Evolutionary conservation across 2,329 filamentous ascomycete genomes (phyloP).

Genomic region (Rhinocladiella similis): DNA sequence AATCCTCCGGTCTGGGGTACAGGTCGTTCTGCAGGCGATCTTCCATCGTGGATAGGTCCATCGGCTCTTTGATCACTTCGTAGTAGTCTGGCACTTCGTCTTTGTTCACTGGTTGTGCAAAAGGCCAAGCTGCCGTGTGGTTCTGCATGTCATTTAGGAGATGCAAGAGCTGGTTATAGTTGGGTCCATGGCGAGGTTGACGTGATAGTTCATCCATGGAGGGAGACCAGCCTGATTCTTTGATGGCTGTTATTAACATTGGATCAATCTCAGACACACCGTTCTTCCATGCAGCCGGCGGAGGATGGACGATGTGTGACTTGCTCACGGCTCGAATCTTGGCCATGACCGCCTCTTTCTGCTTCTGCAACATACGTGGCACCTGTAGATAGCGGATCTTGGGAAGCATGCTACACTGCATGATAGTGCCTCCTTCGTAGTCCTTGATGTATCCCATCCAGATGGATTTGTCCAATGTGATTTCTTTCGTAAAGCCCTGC

Average conservation of each 20-base stretch:
- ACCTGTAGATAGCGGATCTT: conserved; percentile 91
- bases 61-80: conserved; percentile 95
- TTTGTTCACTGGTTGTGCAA: conserved; percentile 86
- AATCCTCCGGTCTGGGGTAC: conserved; percentile 89
- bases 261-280: conserved; percentile 77
- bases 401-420: conserved; percentile 98
- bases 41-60: conserved; percentile 97
- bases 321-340: conserved; percentile 92
- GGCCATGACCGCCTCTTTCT: conserved; percentile 91
- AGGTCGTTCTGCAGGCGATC: conserved; percentile 90
- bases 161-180: conserved; percentile 91
- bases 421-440: conserved; percentile 97
- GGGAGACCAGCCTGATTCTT: conserved; percentile 88
- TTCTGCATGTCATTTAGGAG: conserved; percentile 95
- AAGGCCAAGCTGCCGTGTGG: conserved; percentile 90
- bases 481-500: conserved; percentile 98
- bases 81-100: conserved; percentile 99
- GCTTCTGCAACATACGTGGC: conserved; percentile 91
- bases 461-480: conserved; percentile 81
- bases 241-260: conserved; percentile 82
- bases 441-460: conserved; percentile 99
- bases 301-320: conserved; percentile 81
- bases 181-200: conserved; percentile 91
- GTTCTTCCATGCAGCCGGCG: conserved; percentile 82
- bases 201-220: conserved; percentile 97